Evolutionary conservation across 2,329 filamentous ascomycete species (phyloP), one percentile per base, ranked within the genome.

Genomic region (Trichoderma pleuroti): DNA sequence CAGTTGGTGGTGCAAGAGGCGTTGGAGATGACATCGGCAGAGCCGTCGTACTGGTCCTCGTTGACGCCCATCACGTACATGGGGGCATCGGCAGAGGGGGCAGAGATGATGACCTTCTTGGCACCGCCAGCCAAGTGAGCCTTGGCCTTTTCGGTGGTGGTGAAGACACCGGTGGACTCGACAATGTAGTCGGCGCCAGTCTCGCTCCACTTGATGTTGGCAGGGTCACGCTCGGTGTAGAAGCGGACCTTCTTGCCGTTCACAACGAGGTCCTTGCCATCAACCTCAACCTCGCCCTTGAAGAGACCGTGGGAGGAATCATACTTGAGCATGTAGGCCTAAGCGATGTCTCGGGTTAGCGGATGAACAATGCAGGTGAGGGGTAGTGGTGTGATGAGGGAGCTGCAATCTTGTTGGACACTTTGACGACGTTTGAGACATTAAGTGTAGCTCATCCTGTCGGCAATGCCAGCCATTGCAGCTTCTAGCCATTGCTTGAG

Each of bases 21-120:
- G 88, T 99, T 99, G 87, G 96, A 98, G 87, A 98, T 93, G 84
- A 99, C 91, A 79, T 93, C 87, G 84, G 96, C 89, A 83, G 92
- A 92, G 82, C 92, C 91, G 84, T 93, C 95, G 91, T 98, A 98
- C 79, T 85, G 88, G 84, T 94, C 89, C 86, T 98, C 88, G 90
- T 98, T 99, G 87, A 99, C 96, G 83, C 96, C 96, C 91, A 98
- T 97, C 82, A 99, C 96, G 90, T 97, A 99, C 96, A 99, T 99
- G 83, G 95, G 95, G 81, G 96, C 96, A 87, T 99, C 96, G 77
- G 92, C 92, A 74, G 93, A 97, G 80, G 93, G 93, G 80, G 93
- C 93, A 77, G 93, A 96, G 89, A 95, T 94, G 88, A 94, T 86
- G 84, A 94, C 95, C 91, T 97, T 97, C 93, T 98, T 98, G 84